These are phyloP conservation scores for Aspergillus ochraceus DNA, from an alignment of 2,329 filamentous ascomycete species.

Conservation along the genomic window DNA sequence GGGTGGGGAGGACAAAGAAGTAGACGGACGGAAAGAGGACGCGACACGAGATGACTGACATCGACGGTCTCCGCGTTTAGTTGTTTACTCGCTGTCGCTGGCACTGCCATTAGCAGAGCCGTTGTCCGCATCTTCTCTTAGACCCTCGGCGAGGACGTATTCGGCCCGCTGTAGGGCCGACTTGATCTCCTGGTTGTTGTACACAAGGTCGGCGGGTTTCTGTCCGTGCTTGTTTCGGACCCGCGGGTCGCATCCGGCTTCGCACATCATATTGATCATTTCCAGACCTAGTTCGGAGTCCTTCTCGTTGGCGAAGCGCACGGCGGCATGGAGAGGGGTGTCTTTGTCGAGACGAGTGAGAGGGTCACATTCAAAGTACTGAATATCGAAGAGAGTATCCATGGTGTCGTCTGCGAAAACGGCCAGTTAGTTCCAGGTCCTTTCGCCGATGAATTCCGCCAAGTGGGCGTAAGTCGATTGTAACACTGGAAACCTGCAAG, in stretches of 20 bases:
- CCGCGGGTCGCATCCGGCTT: conserved; percentile 49
- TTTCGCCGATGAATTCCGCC: background rate
- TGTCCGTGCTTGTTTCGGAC: conserved; percentile 50
- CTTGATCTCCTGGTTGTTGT: conserved; percentile 44
- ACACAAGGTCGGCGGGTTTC: conserved; percentile 48
- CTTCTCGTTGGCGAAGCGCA: conserved; percentile 49
- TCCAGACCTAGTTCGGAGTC: conserved; percentile 43
- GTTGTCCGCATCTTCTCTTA: conserved; percentile 36
- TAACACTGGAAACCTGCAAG: background rate
- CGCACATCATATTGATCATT: conserved; percentile 52
- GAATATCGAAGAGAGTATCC: conserved; percentile 49
- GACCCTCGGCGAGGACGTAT: conserved; percentile 48
- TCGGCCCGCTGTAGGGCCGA: conserved; percentile 45
- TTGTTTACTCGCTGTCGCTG: conserved; percentile 42
- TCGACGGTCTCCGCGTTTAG: background rate
- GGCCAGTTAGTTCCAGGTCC: background rate
- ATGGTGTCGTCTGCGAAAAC: conserved; percentile 45
- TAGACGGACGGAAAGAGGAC: conserved; percentile 1
- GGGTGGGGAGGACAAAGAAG: background rate
- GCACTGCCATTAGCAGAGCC: conserved; percentile 40
- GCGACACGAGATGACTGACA: background rate
- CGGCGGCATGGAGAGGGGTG: conserved; percentile 47
- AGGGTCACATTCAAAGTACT: conserved; percentile 51
- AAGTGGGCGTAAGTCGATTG: background rate
- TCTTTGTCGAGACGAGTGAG: conserved; percentile 48